Conservation (phyloP, 257 asterid species). For the Fraxinus anomala region DNA sequence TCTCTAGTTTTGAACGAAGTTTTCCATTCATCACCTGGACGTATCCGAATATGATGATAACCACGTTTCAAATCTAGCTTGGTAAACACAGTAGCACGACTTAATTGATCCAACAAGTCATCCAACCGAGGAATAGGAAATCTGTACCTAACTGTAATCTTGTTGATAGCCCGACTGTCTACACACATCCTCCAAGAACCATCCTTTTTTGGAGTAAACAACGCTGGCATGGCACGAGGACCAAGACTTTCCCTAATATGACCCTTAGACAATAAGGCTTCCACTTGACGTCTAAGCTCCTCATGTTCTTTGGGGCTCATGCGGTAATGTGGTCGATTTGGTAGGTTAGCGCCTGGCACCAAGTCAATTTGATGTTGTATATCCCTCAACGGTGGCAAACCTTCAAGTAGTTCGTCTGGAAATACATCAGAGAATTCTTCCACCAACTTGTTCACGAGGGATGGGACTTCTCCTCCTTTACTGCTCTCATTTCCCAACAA, state of each 20-base stretch:
- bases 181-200: no score
- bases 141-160: background rate
- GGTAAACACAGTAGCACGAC: background rate
- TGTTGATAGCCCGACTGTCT: background rate
- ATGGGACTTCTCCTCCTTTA: no score
- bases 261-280: no score
- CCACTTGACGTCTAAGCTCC: background rate
- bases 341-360: background rate
- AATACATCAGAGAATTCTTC: background rate
- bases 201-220: background rate
- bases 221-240: background rate
- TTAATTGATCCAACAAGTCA: background rate
- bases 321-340: background rate
- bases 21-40: slow-evolving; percentile 18
- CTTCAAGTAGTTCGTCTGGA: background rate
- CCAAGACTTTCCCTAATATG: no score
- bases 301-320: background rate
- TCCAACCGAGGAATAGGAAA: background rate
- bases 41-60: slow-evolving; percentile 19
- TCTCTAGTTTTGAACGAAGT: slow-evolving; percentile 5
- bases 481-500: no score
- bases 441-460: background rate
- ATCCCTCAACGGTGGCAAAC: background rate
- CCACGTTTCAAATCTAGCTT: background rate
- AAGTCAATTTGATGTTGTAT: background rate